Conservation (phyloP, 2,329 filamentous ascomycete genomes). For the Claviceps monticola region DNA sequence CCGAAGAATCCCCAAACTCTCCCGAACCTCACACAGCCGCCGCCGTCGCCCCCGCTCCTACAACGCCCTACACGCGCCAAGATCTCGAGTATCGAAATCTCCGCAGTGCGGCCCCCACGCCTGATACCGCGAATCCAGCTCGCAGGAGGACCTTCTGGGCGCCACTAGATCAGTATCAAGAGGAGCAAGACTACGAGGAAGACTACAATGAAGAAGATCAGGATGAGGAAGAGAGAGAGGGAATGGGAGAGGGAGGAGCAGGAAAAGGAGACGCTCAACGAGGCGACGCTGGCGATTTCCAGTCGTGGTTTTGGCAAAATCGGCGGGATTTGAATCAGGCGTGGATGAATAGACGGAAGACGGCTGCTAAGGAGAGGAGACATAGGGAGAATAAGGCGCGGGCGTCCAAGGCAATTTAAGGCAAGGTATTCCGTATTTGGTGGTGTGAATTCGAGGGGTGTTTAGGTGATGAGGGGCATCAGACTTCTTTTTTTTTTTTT, state of each 20-base stretch:
- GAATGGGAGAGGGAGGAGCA: too few species aligned
- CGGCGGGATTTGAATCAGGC: conserved; percentile 49
- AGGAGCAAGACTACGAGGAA: conserved; percentile 14
- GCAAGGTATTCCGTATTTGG: too few species aligned
- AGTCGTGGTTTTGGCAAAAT: conserved; percentile 56
- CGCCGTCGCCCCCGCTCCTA: conserved; percentile 21
- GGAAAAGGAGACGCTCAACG: conserved; percentile 5
- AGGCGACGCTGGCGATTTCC: conserved; percentile 37
- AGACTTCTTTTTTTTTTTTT: too few species aligned
- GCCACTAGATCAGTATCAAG: conserved; percentile 20
- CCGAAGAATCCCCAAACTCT: conserved; percentile 28
- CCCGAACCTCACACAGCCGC: conserved; percentile 21
- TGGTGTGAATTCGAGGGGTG: too few species aligned
- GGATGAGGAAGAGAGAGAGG: conserved; percentile 9
- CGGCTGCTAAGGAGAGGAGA: conserved; percentile 50
- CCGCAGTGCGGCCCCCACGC: conserved; percentile 87
- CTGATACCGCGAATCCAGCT: conserved; percentile 72
- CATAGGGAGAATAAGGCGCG: conserved; percentile 50
- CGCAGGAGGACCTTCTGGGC: conserved; percentile 47
- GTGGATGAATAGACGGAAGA: conserved; percentile 52
- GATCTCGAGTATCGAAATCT: conserved; percentile 62
- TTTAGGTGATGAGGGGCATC: too few species aligned
- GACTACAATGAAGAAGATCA: conserved; percentile 13
- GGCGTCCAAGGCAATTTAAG: conserved; percentile 25
- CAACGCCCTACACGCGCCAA: conserved; percentile 70